These are phyloP conservation scores for Tetrapisispora nanseiensis DNA, from an alignment of 805 yeast species.

Conservation along the genomic window DNA sequence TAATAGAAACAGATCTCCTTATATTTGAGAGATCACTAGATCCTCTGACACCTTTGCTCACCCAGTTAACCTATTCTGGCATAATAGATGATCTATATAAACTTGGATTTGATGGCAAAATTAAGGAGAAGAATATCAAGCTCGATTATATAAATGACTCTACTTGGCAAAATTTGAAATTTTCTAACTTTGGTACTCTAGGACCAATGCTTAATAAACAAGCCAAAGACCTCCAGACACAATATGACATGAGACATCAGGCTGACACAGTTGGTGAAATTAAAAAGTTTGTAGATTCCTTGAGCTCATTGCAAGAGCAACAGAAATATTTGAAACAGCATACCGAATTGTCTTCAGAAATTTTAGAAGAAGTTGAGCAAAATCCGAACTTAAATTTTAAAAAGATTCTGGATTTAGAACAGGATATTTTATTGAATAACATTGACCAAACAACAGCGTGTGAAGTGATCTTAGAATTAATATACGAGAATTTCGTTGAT, in stretches of 20 bases:
- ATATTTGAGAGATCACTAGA: constrained; percentile 76
- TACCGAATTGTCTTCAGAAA: constrained; percentile 60
- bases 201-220: constrained; percentile 61
- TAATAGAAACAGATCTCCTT: constrained; percentile 56
- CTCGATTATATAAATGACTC: constrained; percentile 19
- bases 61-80: constrained; percentile 77
- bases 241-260: constrained; percentile 50
- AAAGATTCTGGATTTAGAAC: constrained; percentile 50
- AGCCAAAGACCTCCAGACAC: constrained; percentile 62
- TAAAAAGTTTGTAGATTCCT: constrained; percentile 57
- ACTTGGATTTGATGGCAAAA: constrained; percentile 33
- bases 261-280: constrained; percentile 56
- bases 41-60: constrained; percentile 55
- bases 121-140: constrained; percentile 17
- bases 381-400: constrained; percentile 29
- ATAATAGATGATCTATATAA: constrained; percentile 64
- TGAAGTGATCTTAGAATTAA: constrained; percentile 38
- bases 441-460: constrained; percentile 32
- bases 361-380: constrained; percentile 39
- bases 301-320: constrained; percentile 54
- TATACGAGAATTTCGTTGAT: constrained; percentile 35
- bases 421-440: constrained; percentile 53
- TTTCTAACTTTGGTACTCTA: constrained; percentile 67
- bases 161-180: constrained; percentile 38
- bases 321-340: constrained; percentile 66